Evolutionary conservation across 306 rosid species (phyloP), one percentile per base, ranked within the genome.

Genomic region (Sechiopsis laciniata): DNA sequence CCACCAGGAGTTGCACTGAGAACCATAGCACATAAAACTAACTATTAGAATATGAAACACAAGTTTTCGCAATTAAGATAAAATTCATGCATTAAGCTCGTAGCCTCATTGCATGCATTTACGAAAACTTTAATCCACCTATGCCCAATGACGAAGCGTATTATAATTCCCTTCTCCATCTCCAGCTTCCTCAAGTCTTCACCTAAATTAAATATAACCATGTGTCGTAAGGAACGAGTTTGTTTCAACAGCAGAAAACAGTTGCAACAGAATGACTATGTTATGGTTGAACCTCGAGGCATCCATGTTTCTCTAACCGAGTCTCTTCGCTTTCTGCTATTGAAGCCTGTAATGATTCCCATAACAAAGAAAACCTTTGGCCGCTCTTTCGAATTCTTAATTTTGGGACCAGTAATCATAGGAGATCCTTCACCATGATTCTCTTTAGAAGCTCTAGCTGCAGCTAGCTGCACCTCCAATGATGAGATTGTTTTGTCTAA

Each of bases 231-330:
- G 70, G 45, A 75, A 77, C 26, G 19, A 24, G 24, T 55, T 67
- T 75, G 71, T 8, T 74, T 75, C 7, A 19, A 74, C 59, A 17
- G 37, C 37, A 46, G 68, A 76, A 54, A 51, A 58, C 3, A 21
- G 63, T 55, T 13, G 67, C 3, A 2, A 71, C 50, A 72, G 19
- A 26, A 57, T 58, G n/a, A 55, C 29, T 24, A 35, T 46, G 11
- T 29, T 21, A 20, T 48, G 55, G 55, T 17, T 55, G 51, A 24
- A 86, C 88, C 90, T 77, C 20, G 84, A 53, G 88, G 90, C 88
- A 86, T 80, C 90, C 90, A 86, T 24, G 90, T 86, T 71, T 81
- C 88, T 79, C 90, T 79, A 71, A 86, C 80, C 40, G 90, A 86
- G 71, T 81, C 90, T 74, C 90, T 82, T 80, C 90, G 80, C 76